Evolutionary conservation across 768 basidiomycete species (phyloP).

Genomic region (Podaxis sp.): DNA sequence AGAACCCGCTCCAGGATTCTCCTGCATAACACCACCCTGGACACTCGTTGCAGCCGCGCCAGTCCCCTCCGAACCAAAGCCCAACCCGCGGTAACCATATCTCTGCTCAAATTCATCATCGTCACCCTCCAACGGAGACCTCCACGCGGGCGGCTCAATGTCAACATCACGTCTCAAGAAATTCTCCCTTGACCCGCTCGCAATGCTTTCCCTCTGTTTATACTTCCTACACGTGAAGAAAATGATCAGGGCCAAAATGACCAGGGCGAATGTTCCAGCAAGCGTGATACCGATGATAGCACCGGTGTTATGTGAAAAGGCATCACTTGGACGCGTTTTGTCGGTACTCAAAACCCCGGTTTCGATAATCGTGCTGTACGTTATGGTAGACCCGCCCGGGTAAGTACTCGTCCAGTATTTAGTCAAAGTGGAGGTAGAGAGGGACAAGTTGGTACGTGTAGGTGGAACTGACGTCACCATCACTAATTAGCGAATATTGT

Average conservation of each 20-base stretch:
- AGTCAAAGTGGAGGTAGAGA: conserved; percentile 17
- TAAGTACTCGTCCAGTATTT: conserved; percentile 19
- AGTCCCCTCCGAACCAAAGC: background rate
- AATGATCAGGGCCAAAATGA: conserved; percentile 27
- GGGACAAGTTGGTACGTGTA: background rate
- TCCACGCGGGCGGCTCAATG: conserved; percentile 20
- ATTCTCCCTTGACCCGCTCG: conserved; percentile 20
- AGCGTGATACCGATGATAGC: conserved; percentile 38
- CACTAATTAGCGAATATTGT: background rate
- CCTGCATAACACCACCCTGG: background rate
- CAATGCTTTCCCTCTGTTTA: conserved; percentile 16
- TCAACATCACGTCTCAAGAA: conserved; percentile 18
- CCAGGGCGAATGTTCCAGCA: conserved; percentile 24
- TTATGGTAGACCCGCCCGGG: conserved; percentile 18
- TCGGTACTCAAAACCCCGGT: conserved; percentile 33
- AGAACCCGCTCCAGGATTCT: conserved; percentile 13
- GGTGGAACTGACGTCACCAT: background rate
- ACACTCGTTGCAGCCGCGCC: background rate
- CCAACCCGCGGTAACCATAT: conserved; percentile 2
- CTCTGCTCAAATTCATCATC: conserved; percentile 20
- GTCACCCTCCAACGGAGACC: conserved; percentile 30
- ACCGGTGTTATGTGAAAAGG: conserved; percentile 34
- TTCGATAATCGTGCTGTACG: conserved; percentile 21
- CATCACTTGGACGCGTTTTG: conserved; percentile 16
- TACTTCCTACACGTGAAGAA: conserved; percentile 33